phyloP scores from a whole-genome alignment of 2,329 filamentous ascomycete genomes.

The Thielaviopsis euricoi region DNA sequence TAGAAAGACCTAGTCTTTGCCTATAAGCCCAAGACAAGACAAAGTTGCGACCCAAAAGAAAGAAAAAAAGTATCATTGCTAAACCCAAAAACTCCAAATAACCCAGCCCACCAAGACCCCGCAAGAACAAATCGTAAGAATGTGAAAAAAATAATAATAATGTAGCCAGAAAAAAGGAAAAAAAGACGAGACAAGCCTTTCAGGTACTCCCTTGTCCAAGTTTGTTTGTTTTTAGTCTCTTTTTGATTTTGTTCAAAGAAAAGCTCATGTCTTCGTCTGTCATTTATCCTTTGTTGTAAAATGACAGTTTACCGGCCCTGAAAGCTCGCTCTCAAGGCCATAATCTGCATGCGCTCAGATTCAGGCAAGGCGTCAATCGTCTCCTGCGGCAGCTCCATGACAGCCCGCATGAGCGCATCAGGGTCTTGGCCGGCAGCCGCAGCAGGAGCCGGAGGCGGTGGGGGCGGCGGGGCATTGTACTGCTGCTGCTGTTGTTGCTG shows the following conservation, averaged over 20 bases:
- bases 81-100: background rate
- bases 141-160: background rate
- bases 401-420: conserved; percentile 61
- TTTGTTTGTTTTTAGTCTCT: too few relatives aligned
- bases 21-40: background rate
- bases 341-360: conserved; percentile 60
- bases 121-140: background rate
- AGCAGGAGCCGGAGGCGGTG: conserved; percentile 19
- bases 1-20: background rate
- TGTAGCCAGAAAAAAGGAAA: background rate
- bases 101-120: background rate
- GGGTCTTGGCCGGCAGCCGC: conserved; percentile 36
- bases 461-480: conserved; percentile 16
- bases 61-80: background rate
- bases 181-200: too few relatives aligned
- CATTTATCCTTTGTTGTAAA: conserved; percentile 20
- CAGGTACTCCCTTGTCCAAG: too few relatives aligned
- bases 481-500: conserved; percentile 16
- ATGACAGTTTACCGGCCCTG: background rate
- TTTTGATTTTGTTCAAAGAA: background rate
- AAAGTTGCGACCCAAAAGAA: background rate
- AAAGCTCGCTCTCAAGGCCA: conserved; percentile 55
- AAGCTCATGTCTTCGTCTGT: background rate
- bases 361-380: conserved; percentile 67
- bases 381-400: conserved; percentile 63